Conservation (phyloP, 176 grass and related monocot species). For the Bolboschoenus planiculmis region DNA sequence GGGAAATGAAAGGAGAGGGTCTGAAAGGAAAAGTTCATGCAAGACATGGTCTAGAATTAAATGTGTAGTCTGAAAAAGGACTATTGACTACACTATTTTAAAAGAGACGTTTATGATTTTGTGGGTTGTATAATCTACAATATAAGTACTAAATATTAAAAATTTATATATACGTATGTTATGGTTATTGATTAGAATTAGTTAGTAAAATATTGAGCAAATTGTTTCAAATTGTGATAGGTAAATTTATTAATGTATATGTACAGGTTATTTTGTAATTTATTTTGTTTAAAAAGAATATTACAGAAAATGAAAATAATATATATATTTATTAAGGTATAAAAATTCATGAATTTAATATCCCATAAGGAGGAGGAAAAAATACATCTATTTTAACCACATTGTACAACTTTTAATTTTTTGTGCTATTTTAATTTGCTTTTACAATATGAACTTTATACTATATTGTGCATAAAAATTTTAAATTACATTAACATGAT, state of each 20-base stretch:
- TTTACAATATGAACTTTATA: background rate
- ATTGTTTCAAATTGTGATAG: too few relatives aligned
- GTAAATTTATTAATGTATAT: too few relatives aligned
- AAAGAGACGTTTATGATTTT: too few relatives aligned
- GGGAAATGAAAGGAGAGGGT: background rate
- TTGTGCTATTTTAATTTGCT: background rate
- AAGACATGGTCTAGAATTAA: background rate
- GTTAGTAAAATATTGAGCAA: too few relatives aligned
- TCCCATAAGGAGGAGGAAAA: background rate
- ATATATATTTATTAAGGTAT: background rate
- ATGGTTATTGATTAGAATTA: too few relatives aligned
- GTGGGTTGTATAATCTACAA: background rate
- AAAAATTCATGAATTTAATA: background rate
- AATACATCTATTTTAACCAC: background rate
- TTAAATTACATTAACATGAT: background rate
- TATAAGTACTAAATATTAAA: background rate
- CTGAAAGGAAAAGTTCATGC: background rate
- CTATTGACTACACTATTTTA: too few relatives aligned
- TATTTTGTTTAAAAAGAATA: background rate
- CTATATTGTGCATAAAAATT: background rate
- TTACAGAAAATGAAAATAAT: background rate
- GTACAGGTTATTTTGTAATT: background rate
- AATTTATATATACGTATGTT: too few relatives aligned
- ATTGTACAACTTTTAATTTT: background rate
- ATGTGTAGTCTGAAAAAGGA: background rate